These are phyloP conservation scores for Raddia distichophylla DNA, from an alignment of 176 grass and related monocot genomes.

Conservation along the genomic window DNA sequence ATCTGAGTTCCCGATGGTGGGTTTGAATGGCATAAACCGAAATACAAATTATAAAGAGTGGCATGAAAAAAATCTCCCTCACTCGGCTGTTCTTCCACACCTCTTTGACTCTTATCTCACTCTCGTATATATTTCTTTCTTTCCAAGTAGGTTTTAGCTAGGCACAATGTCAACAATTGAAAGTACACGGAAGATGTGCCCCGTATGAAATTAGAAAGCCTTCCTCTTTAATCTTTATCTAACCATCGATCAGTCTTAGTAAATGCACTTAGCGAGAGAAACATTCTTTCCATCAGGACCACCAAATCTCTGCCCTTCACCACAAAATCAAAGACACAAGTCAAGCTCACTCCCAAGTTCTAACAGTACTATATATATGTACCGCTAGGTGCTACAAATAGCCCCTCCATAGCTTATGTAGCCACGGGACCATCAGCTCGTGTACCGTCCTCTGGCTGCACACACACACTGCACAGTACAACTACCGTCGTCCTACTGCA, in stretches of 20 bases:
- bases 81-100: too few relatives aligned
- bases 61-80: too few relatives aligned
- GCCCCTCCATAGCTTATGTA: background rate
- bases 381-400: constrained; percentile 11
- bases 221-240: constrained; percentile 16
- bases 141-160: too few relatives aligned
- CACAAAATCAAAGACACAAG: constrained; percentile 10
- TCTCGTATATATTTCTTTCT: too few relatives aligned
- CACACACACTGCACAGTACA: background rate
- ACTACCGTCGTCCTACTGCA: background rate
- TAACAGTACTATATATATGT: background rate
- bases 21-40: too few relatives aligned
- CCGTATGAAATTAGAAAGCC: background rate
- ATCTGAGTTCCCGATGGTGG: too few relatives aligned
- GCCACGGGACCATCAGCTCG: constrained; percentile 42
- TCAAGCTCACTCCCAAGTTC: constrained; percentile 20
- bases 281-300: constrained; percentile 40
- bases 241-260: constrained; percentile 29
- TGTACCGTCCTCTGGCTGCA: background rate
- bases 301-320: constrained; percentile 20
- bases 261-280: constrained; percentile 23
- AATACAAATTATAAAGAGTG: too few relatives aligned
- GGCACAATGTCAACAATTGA: background rate
- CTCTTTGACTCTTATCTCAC: too few relatives aligned
- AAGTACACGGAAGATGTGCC: background rate